Conservation (phyloP, 805 yeast genomes). For the Metschnikowia gruessii region DNA sequence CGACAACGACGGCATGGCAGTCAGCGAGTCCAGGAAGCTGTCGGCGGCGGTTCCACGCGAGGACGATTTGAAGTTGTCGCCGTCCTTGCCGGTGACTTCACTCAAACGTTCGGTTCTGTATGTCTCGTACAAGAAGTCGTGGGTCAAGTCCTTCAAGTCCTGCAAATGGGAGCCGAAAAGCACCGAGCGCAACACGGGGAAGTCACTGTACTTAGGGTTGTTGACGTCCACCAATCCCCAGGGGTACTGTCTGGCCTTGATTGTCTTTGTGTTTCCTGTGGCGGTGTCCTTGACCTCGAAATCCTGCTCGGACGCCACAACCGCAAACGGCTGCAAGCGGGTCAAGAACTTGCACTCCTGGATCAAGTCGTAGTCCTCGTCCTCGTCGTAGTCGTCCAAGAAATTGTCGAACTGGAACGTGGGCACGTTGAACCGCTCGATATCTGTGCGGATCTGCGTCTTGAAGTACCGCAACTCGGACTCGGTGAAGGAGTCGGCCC, state of each 20-base stretch:
- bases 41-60: slow-evolving; percentile 19
- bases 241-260: too few species aligned
- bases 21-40: slow-evolving; percentile 14
- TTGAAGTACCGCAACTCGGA: slow-evolving; percentile 62
- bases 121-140: slow-evolving; percentile 73
- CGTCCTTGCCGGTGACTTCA: slow-evolving; percentile 46
- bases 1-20: slow-evolving; percentile 53
- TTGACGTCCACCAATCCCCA: slow-evolving; percentile 67
- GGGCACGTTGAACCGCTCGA: too few species aligned
- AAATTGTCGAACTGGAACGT: too few species aligned
- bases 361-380: too few species aligned
- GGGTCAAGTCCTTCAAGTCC: slow-evolving; percentile 86
- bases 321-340: slow-evolving; percentile 84
- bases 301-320: slow-evolving; percentile 63
- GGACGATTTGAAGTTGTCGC: slow-evolving; percentile 23
- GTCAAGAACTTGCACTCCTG: slow-evolving; percentile 65
- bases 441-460: slow-evolving; percentile 56
- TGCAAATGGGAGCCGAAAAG: slow-evolving; percentile 81
- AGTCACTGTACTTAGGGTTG: slow-evolving; percentile 52
- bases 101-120: slow-evolving; percentile 80
- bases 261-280: too few species aligned
- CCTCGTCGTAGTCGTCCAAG: too few species aligned
- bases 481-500: slow-evolving; percentile 74
- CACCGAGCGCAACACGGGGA: slow-evolving; percentile 60
- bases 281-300: too few species aligned